Evolutionary conservation across 1,139 yeast species (phyloP).

Genomic region (Yarrowia galli): DNA sequence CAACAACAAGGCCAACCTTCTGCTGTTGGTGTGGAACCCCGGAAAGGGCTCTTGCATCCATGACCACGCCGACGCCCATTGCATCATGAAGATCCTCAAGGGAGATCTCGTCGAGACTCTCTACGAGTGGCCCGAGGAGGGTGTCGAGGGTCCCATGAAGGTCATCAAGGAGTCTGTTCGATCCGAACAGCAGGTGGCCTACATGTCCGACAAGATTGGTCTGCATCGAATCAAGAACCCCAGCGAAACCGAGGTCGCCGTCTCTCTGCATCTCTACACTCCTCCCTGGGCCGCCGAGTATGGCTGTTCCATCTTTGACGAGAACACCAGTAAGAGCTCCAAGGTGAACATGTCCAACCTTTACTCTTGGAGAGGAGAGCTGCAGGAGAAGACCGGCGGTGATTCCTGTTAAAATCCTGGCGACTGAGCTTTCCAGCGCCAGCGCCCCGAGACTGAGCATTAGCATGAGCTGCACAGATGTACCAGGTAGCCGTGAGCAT

Average conservation of each 20-base stretch:
- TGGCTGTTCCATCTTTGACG: slow-evolving; percentile 70
- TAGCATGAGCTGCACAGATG: neutral
- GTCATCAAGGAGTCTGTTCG: slow-evolving; percentile 39
- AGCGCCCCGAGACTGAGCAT: neutral
- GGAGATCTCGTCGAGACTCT: slow-evolving; percentile 67
- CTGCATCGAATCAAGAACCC: slow-evolving; percentile 70
- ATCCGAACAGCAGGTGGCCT: slow-evolving; percentile 58
- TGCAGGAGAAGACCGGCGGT: slow-evolving; percentile 29
- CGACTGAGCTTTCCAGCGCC: neutral
- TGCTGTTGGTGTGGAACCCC: slow-evolving; percentile 76
- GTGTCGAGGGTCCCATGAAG: slow-evolving; percentile 40
- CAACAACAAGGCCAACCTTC: slow-evolving; percentile 71
- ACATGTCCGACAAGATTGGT: slow-evolving; percentile 72
- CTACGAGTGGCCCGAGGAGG: slow-evolving; percentile 59
- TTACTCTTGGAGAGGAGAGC: slow-evolving; percentile 66
- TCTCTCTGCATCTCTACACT: slow-evolving; percentile 75
- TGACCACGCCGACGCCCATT: slow-evolving; percentile 79
- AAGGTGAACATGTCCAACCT: slow-evolving; percentile 68
- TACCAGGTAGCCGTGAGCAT: slow-evolving; percentile 9
- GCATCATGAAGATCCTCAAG: slow-evolving; percentile 62
- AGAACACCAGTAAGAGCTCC: slow-evolving; percentile 59
- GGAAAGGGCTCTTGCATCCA: slow-evolving; percentile 72
- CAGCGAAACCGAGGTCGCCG: slow-evolving; percentile 58
- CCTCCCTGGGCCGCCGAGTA: slow-evolving; percentile 77
- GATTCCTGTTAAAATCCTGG: slow-evolving; percentile 18